Conservation (phyloP, 768 basidiomycete species). For the Lanmaoa pseudosensibilis region DNA sequence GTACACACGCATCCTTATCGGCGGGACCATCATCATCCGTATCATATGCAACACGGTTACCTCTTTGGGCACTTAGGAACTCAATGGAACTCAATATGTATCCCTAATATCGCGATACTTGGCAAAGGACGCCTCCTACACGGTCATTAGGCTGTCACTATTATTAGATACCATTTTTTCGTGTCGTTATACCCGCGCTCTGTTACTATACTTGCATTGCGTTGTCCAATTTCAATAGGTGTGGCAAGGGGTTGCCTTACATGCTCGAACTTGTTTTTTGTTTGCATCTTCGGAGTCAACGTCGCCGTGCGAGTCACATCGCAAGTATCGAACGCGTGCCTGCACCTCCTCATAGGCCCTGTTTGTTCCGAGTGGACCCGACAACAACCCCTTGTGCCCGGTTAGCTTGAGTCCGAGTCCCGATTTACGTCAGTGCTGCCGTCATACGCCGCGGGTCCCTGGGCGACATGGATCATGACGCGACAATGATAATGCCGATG, state of each 20-base stretch:
- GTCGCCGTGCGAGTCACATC: not conserved
- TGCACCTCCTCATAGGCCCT: not conserved
- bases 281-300: not conserved
- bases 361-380: not conserved
- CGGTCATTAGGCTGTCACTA: not conserved
- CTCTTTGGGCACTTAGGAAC: constrained; percentile 5
- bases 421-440: too few species aligned
- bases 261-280: not conserved
- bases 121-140: constrained; percentile 10
- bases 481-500: too few species aligned
- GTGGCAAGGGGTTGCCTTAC: constrained; percentile 23
- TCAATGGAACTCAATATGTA: constrained; percentile 16
- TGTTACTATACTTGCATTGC: constrained; percentile 1
- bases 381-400: too few species aligned
- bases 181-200: constrained; percentile 17
- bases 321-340: not conserved
- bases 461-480: too few species aligned
- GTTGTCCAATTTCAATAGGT: constrained; percentile 4
- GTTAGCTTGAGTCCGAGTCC: too few species aligned
- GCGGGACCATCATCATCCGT: constrained; percentile 14
- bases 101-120: constrained; percentile 20
- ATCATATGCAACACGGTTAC: not conserved
- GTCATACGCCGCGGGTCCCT: too few species aligned
- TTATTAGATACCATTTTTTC: constrained; percentile 12
- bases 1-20: constrained; percentile 26